Evolutionary conservation across 768 basidiomycete species (phyloP).

Genomic region (Boletus edulis): DNA sequence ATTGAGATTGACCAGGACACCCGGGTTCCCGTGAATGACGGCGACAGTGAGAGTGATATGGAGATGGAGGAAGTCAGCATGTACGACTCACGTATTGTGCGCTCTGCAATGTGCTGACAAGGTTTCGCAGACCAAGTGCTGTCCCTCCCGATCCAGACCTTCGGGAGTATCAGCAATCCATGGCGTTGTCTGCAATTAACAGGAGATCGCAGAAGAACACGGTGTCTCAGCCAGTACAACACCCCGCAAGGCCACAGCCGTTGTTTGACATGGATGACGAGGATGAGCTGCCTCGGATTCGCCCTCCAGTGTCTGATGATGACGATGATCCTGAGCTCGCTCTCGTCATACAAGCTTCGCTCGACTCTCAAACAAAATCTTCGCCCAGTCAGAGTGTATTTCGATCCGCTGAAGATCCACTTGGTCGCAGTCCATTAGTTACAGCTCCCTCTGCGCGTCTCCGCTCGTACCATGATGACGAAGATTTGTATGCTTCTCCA

Average conservation of each 20-base stretch:
- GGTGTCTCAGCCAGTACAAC: conserved; percentile 29
- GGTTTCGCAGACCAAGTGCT: conserved; percentile 28
- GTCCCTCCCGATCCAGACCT: conserved; percentile 56
- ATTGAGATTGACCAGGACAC: conserved; percentile 80
- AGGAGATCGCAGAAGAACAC: conserved; percentile 41
- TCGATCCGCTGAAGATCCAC: neutral
- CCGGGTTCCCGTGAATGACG: conserved; percentile 33
- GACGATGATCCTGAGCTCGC: conserved; percentile 54
- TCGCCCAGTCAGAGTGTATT: conserved; percentile 1
- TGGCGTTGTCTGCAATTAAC: conserved; percentile 60
- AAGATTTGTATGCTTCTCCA: conserved; percentile 51
- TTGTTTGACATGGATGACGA: conserved; percentile 57
- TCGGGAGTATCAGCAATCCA: conserved; percentile 55
- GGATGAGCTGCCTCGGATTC: conserved; percentile 33
- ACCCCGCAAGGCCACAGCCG: conserved; percentile 38
- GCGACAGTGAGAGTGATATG: conserved; percentile 48
- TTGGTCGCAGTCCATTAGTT: neutral
- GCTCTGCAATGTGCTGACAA: conserved; percentile 7
- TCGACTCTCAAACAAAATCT: conserved; percentile 35
- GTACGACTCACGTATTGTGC: conserved; percentile 39
- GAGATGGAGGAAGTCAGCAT: conserved; percentile 84
- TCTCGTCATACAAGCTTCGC: conserved; percentile 60
- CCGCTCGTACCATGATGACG: conserved; percentile 31
- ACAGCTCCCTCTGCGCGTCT: neutral
- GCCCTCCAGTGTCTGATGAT: conserved; percentile 33